phyloP scores from a whole-genome alignment of 2,329 filamentous ascomycete genomes.

The Penicillium aurantiogriseum region DNA sequence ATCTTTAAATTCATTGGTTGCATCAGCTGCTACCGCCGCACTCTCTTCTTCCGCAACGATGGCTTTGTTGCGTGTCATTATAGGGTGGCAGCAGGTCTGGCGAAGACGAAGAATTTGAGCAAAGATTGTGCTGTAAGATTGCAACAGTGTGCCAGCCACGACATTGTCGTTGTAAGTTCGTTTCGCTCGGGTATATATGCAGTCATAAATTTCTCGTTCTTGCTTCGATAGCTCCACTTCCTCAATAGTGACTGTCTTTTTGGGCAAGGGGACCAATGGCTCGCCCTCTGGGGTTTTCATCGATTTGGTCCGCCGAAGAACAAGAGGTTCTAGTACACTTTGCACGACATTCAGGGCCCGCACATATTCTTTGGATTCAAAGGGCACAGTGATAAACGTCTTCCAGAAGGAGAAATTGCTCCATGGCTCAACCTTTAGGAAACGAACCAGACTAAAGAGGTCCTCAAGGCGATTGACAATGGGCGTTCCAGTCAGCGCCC shows the following conservation, averaged over 20 bases:
- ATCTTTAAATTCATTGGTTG: slow-evolving; percentile 77
- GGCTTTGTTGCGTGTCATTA: slow-evolving; percentile 80
- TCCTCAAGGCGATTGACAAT: slow-evolving; percentile 97
- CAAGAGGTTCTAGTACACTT: slow-evolving; percentile 92
- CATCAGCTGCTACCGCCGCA: slow-evolving; percentile 73
- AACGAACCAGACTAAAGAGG: slow-evolving; percentile 87
- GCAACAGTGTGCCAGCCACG: slow-evolving; percentile 88
- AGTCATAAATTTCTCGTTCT: slow-evolving; percentile 88
- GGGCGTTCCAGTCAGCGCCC: slow-evolving; percentile 91
- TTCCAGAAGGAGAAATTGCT: slow-evolving; percentile 99
- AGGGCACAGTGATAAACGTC: slow-evolving; percentile 96
- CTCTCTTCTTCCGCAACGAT: slow-evolving; percentile 86
- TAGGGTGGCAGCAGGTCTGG: slow-evolving; percentile 90
- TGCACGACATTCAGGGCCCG: slow-evolving; percentile 94
- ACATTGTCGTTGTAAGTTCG: slow-evolving; percentile 81
- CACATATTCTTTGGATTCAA: slow-evolving; percentile 92
- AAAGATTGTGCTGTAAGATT: slow-evolving; percentile 95
- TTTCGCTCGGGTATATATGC: slow-evolving; percentile 81
- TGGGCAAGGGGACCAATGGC: slow-evolving; percentile 76
- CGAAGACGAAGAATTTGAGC: slow-evolving; percentile 90
- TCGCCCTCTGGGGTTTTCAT: slow-evolving; percentile 93
- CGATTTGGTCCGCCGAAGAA: slow-evolving; percentile 90
- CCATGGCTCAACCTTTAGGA: slow-evolving; percentile 94
- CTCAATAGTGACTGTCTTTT: slow-evolving; percentile 79
- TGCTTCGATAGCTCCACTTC: slow-evolving; percentile 79